Conservation (phyloP, 805 yeast genomes). For the Cyberlindnera japonica region DNA sequence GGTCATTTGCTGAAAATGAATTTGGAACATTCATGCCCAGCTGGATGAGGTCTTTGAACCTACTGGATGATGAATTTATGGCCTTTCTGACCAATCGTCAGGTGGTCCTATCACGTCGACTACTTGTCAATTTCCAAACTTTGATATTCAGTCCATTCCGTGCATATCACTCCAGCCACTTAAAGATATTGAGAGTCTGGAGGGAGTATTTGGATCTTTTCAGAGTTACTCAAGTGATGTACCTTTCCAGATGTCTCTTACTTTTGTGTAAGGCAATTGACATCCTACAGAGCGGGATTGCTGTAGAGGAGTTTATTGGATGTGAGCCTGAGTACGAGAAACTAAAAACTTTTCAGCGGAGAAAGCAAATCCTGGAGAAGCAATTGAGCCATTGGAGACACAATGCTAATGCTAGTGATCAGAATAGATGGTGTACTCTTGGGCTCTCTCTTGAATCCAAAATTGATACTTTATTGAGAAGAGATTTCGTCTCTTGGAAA, state of each 20-base stretch:
- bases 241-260: slow-evolving; percentile 4
- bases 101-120: slow-evolving; percentile 1
- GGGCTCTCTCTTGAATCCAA: background rate
- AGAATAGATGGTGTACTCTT: slow-evolving; percentile 4
- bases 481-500: background rate
- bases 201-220: slow-evolving; percentile 6
- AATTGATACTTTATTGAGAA: background rate
- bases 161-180: background rate
- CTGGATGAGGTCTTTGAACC: slow-evolving; percentile 4
- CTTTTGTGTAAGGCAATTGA: slow-evolving; percentile 9
- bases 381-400: slow-evolving; percentile 9
- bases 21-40: slow-evolving; percentile 2
- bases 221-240: slow-evolving; percentile 5
- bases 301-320: slow-evolving; percentile 7
- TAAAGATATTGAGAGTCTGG: slow-evolving; percentile 4
- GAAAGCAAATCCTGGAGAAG: slow-evolving; percentile 3
- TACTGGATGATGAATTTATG: slow-evolving; percentile 5
- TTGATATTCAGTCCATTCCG: background rate
- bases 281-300: slow-evolving; percentile 7
- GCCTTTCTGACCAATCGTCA: background rate
- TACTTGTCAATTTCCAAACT: slow-evolving; percentile 1
- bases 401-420: background rate
- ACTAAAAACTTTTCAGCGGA: background rate
- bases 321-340: slow-evolving; percentile 3
- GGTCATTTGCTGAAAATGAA: background rate